Base-by-base conservation (phyloP, 176 grass and related monocot species). In the Oryza brachyantha region DNA sequence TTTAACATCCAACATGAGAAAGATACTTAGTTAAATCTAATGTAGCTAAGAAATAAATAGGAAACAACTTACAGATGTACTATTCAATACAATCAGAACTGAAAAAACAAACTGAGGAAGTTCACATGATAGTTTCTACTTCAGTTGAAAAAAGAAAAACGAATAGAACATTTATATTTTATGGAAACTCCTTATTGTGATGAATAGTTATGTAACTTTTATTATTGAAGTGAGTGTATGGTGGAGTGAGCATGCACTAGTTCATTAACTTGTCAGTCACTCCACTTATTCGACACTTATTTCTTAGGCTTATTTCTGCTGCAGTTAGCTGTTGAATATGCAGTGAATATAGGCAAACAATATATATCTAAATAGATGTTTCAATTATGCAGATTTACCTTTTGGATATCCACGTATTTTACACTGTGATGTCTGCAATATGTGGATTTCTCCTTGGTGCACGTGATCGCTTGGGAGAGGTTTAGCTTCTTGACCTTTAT, bases 341-440 rank as follows among this genome's bases (percentile, higher is more conserved):
- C 25, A 76, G 24, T 50, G 54, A 86, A 61, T 17, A 32, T 74
- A 60, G 59, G 29, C n/a, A n/a, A 36, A 76, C 81, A 54, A 36
- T 48, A 40, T 69, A 42, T 80, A 61, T 79, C 31, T 79, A 40
- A 28, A 37, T 4, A 10, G 17, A 61, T 50, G 29, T 66, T 74
- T 61, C 19, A 28, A 57, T 81, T 83, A 64, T 85, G 82, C 86
- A 97, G 94, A 97, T 97, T 65, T 97, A 97, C 64, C 94, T 97
- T 87, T 75, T 97, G 86, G 94, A 93, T 68, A 93, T 97, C 64
- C 75, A 97, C 78, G 88, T 97, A 61, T 97, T 97, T 71, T 97
- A 93, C 68, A 97, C 94, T 31, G 41, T 97, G 63, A 26, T 97
- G 31, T 97, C 94, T 83, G 88, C 94, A 79, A 84, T 91, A 76